Conservation (phyloP, 1,284 basidiomycete species). For the Fomitopsis schrenkii region DNA sequence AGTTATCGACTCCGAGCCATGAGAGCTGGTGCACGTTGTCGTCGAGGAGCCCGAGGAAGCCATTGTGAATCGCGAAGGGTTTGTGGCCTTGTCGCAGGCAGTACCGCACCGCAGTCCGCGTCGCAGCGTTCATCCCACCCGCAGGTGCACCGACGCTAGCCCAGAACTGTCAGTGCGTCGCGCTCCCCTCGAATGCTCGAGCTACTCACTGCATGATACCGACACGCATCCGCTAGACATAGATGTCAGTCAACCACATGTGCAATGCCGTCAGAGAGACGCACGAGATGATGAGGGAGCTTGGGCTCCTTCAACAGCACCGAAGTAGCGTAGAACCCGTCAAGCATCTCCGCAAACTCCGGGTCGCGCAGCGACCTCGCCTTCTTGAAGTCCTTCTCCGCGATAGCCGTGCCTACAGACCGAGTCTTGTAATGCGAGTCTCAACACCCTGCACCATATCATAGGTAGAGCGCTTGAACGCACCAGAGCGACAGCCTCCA, state of each 20-base stretch:
- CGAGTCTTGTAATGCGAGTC: slow-evolving; percentile 57
- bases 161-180: slow-evolving; percentile 1
- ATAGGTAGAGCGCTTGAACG: neutral
- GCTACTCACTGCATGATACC: slow-evolving; percentile 87
- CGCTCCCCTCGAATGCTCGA: neutral
- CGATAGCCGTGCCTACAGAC: slow-evolving; percentile 82
- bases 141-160: slow-evolving; percentile 91
- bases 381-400: slow-evolving; percentile 79
- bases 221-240: slow-evolving; percentile 71
- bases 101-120: slow-evolving; percentile 90
- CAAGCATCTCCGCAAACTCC: slow-evolving; percentile 86
- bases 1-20: slow-evolving; percentile 98
- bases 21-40: slow-evolving; percentile 83
- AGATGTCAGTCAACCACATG: neutral
- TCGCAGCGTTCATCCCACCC: slow-evolving; percentile 98
- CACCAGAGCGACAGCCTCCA: slow-evolving; percentile 75
- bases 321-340: slow-evolving; percentile 80
- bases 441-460: slow-evolving; percentile 2
- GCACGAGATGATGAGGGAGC: slow-evolving; percentile 62
- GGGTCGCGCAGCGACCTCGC: slow-evolving; percentile 90
- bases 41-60: slow-evolving; percentile 91
- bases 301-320: slow-evolving; percentile 55
- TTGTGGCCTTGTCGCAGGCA: slow-evolving; percentile 91
- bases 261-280: slow-evolving; percentile 10
- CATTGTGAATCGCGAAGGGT: slow-evolving; percentile 90